Evolutionary conservation across 345 rosid species (phyloP).

Genomic region (Litchi chinensis): DNA sequence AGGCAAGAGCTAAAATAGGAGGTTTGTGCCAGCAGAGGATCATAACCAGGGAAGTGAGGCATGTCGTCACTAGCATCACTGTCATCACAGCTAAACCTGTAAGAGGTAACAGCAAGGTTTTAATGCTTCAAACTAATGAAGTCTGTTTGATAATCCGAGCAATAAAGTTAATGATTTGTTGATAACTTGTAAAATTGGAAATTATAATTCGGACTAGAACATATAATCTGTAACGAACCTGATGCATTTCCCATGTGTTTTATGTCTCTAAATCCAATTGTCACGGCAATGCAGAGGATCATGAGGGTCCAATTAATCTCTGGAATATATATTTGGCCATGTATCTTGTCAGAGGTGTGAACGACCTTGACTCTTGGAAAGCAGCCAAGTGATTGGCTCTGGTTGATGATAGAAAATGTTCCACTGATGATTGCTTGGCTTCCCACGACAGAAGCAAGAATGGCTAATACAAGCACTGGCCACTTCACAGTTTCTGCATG

Average conservation of each 20-base stretch:
- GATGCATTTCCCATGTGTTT: constrained; percentile 98
- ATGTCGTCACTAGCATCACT: constrained; percentile 97
- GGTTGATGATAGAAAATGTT: constrained; percentile 97
- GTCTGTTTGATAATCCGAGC: background rate
- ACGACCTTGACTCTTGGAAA: constrained; percentile 97
- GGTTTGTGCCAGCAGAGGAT: constrained; percentile 95
- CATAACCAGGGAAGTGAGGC: constrained; percentile 89
- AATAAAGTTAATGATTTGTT: background rate
- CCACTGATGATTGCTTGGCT: constrained; percentile 99
- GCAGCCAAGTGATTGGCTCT: constrained; percentile 98
- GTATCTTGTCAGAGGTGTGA: constrained; percentile 95
- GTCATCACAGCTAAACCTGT: constrained; percentile 98
- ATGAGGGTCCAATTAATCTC: constrained; percentile 99
- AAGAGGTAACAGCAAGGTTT: constrained; percentile 13
- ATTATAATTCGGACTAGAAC: background rate
- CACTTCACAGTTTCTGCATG: constrained; percentile 67
- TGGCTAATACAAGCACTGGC: constrained; percentile 87
- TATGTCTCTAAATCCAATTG: constrained; percentile 94
- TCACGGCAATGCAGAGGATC: constrained; percentile 96
- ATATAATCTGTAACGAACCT: constrained; percentile 40
- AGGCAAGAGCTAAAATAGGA: constrained; percentile 65
- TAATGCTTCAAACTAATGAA: constrained; percentile 4
- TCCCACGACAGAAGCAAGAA: constrained; percentile 98
- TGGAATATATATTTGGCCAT: constrained; percentile 98
- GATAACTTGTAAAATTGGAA: background rate